Conservation (phyloP, 352 stramenopile species). For the Nannochloropsis limnetica region DNA sequence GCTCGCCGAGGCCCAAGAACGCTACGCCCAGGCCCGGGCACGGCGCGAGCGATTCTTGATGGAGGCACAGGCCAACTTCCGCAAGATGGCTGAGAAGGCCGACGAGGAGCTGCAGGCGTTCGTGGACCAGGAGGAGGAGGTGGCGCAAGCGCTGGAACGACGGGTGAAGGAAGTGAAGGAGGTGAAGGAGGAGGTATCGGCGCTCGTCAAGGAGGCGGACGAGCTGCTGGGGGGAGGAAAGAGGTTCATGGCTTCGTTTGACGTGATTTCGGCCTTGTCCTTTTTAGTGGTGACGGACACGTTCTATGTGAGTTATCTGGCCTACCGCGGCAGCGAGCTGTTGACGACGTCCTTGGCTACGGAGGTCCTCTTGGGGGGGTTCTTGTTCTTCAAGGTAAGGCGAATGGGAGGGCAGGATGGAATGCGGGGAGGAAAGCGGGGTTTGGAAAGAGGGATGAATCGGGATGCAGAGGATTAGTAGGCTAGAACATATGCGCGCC, state of each 20-base stretch:
- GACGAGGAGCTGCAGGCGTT: not conserved
- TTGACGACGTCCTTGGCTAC: not conserved
- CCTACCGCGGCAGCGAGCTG: constrained; percentile 25
- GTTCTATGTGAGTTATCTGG: constrained; percentile 21
- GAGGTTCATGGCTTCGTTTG: not conserved
- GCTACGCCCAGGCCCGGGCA: not conserved
- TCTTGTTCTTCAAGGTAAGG: constrained; percentile 32
- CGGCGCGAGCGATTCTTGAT: constrained; percentile 12
- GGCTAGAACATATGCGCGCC: not conserved
- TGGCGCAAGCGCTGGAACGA: constrained; percentile 2
- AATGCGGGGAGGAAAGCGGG: not conserved
- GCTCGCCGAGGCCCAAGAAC: not conserved
- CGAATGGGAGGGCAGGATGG: not conserved
- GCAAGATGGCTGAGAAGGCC: constrained; percentile 1
- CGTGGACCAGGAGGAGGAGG: not conserved
- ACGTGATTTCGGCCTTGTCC: not conserved
- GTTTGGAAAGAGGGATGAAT: not conserved
- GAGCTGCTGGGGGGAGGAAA: not conserved
- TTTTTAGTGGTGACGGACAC: not conserved
- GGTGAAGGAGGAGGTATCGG: constrained; percentile 19
- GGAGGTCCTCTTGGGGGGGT: not conserved
- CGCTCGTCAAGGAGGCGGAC: constrained; percentile 27
- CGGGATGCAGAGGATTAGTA: not conserved
- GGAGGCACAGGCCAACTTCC: constrained; percentile 26
- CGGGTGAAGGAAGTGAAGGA: constrained; percentile 23